Evolutionary conservation across 2,329 filamentous ascomycete genomes (phyloP).

Genomic region (Aureobasidium sp.): DNA sequence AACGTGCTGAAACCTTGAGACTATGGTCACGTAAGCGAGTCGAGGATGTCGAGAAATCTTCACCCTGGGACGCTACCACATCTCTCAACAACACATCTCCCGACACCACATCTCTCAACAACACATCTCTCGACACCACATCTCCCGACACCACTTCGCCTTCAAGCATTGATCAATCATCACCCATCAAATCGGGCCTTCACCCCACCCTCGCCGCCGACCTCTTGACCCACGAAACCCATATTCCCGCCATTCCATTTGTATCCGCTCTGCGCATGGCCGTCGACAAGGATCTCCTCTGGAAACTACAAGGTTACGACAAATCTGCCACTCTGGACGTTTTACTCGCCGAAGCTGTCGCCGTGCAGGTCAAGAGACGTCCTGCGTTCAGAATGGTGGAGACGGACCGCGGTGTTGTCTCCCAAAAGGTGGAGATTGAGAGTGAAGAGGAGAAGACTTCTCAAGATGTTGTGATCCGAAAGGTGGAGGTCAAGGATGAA

Average conservation of each 20-base stretch:
- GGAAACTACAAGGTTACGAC: background rate
- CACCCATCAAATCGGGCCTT: background rate
- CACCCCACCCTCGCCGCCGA: background rate
- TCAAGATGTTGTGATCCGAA: no score
- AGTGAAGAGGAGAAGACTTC: no score
- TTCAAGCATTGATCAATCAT: background rate
- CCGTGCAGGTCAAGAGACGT: background rate
- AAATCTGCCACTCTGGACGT: background rate
- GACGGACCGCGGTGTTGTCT: no score
- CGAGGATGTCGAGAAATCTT: no score
- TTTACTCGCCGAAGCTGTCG: background rate
- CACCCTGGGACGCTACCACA: no score
- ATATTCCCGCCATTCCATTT: background rate
- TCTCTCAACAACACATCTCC: background rate
- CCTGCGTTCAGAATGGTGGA: no score
- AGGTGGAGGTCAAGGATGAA: no score
- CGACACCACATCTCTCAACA: background rate
- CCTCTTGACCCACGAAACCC: background rate
- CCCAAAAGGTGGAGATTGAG: no score
- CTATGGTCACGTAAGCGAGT: background rate
- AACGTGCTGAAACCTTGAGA: background rate
- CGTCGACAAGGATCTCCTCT: background rate
- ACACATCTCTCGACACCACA: background rate
- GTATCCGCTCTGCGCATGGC: background rate
- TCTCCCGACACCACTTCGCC: background rate